A percentile compares a stretch with the other conserved stretches of the same genome.
These are phyloP conservation scores for Cairneyella variabilis DNA, from an alignment of 495 filamentous ascomycete species.

Conservation along the genomic window DNA sequence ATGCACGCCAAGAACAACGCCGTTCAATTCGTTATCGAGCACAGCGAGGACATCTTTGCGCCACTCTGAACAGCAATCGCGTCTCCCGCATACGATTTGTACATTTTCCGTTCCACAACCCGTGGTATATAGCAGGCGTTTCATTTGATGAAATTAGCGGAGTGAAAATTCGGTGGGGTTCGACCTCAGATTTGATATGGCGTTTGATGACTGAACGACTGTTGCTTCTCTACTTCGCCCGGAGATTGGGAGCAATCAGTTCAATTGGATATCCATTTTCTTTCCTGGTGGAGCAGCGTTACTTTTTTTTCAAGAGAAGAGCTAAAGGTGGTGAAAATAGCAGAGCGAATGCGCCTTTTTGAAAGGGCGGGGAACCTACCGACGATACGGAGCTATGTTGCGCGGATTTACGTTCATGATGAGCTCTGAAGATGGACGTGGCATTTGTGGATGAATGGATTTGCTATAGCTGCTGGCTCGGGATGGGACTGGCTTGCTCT, in stretches of 20 bases:
- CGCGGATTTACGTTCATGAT: too few species aligned
- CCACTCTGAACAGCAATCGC: background rate
- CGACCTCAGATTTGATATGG: background rate
- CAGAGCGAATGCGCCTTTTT: too few species aligned
- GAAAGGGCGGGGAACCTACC: too few species aligned
- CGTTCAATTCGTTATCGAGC: conserved; percentile 85
- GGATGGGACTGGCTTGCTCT: too few species aligned
- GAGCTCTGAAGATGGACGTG: too few species aligned
- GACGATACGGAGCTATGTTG: too few species aligned
- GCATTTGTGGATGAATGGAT: too few species aligned
- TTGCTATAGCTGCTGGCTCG: too few species aligned
- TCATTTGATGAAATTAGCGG: background rate
- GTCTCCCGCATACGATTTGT: conserved; percentile 9
- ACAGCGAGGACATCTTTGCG: conserved; percentile 73
- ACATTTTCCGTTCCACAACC: conserved; percentile 12
- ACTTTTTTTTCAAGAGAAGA: too few species aligned
- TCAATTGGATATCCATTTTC: conserved; percentile 25
- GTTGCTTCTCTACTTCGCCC: background rate
- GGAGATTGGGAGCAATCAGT: background rate
- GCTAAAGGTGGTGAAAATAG: too few species aligned
- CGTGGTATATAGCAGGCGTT: conserved; percentile 17
- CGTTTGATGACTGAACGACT: conserved; percentile 5
- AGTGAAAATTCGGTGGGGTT: background rate
- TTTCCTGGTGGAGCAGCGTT: background rate
- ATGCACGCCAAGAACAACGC: conserved; percentile 88